Conservation (phyloP, 208 protist species). For the Blechomonas ayalai region DNA sequence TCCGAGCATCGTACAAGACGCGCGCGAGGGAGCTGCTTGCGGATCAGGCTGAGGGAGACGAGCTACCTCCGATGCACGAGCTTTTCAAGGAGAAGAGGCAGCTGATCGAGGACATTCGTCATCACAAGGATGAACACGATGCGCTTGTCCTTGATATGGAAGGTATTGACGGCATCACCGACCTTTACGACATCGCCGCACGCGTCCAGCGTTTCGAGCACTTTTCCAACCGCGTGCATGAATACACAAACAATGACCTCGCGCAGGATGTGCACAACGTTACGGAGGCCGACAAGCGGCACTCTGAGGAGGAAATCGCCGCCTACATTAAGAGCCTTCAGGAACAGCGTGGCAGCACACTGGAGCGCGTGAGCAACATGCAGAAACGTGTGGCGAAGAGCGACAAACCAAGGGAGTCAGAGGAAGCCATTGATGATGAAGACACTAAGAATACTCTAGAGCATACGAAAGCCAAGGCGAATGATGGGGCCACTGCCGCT, state of each 20-base stretch:
- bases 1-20: constrained; percentile 14
- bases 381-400: constrained; percentile 20
- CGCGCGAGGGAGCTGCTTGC: constrained; percentile 20
- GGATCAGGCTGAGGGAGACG: constrained; percentile 5
- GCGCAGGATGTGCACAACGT: constrained; percentile 42
- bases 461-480: constrained; percentile 33
- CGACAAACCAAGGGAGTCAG: constrained; percentile 11
- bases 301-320: constrained; percentile 64
- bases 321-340: constrained; percentile 60
- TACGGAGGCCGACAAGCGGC: constrained; percentile 34
- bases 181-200: constrained; percentile 53
- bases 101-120: constrained; percentile 46
- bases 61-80: constrained; percentile 41
- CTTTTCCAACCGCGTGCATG: constrained; percentile 24
- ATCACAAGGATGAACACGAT: constrained; percentile 79
- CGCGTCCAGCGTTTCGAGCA: constrained; percentile 66
- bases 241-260: constrained; percentile 42
- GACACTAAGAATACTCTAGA: constrained; percentile 23
- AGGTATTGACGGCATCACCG: constrained; percentile 21
- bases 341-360: constrained; percentile 29
- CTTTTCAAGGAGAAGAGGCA: constrained; percentile 41
- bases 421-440: constrained; percentile 15
- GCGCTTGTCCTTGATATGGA: constrained; percentile 58
- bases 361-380: constrained; percentile 30
- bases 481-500: constrained; percentile 14